These are phyloP conservation scores for Sonneratia alba DNA, from an alignment of 345 rosid genomes.

Conservation along the genomic window DNA sequence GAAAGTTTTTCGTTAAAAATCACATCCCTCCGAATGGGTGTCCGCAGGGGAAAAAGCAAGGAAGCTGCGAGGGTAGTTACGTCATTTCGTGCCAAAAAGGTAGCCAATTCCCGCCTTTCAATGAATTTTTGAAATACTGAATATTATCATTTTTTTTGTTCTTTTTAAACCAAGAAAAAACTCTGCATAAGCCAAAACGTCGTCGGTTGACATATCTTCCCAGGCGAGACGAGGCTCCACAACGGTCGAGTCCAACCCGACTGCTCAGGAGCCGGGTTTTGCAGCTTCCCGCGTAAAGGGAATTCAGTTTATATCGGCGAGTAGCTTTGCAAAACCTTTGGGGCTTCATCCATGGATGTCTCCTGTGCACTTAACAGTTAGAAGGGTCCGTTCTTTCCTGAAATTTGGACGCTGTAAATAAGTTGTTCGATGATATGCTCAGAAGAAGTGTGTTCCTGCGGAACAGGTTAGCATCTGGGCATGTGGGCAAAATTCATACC, in stretches of 20 bases:
- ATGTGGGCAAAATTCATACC: constrained; percentile 27
- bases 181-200: neutral
- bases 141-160: neutral
- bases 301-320: neutral
- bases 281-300: neutral
- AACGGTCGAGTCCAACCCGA: neutral
- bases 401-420: constrained; percentile 23
- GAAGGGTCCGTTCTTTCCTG: neutral
- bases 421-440: constrained; percentile 66
- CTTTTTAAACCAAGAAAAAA: neutral
- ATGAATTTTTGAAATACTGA: neutral
- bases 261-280: neutral
- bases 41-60: neutral
- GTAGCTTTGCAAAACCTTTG: neutral
- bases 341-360: neutral
- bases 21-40: neutral
- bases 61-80: neutral
- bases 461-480: constrained; percentile 44
- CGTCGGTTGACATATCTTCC: neutral
- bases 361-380: neutral
- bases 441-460: constrained; percentile 34
- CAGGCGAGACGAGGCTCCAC: neutral
- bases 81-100: neutral
- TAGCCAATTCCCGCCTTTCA: neutral
- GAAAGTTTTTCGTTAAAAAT: neutral